These are phyloP conservation scores for Benincasa hispida DNA, from an alignment of 306 rosid genomes.

Conservation along the genomic window DNA sequence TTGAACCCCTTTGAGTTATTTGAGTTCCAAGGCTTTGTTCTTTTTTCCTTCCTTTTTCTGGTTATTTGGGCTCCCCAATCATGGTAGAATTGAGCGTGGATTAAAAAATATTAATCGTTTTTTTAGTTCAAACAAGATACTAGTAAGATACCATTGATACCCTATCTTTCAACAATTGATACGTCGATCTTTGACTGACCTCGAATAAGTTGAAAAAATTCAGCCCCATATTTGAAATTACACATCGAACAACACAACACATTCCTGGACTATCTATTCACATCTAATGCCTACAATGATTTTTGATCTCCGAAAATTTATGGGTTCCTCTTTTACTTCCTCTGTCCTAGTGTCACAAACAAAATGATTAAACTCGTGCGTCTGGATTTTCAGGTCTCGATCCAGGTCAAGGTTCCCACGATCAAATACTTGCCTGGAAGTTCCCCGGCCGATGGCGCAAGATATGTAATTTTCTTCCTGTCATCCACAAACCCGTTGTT, in stretches of 20 bases:
- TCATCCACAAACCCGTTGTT: neutral
- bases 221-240: neutral
- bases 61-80: no score
- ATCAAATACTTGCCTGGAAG: conserved; percentile 85
- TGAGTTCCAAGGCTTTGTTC: no score
- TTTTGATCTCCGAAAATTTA: neutral
- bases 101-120: no score
- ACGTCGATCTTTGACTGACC: neutral
- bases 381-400: conserved; percentile 41
- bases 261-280: neutral
- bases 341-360: neutral
- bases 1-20: no score
- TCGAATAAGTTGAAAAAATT: neutral
- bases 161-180: no score
- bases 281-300: neutral
- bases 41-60: no score
- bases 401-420: conserved; percentile 72
- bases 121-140: no score
- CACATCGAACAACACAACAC: neutral
- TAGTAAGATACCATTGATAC: no score
- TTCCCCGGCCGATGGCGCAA: conserved; percentile 79
- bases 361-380: neutral
- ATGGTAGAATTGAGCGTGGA: no score
- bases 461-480: conserved; percentile 91
- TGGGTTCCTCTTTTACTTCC: neutral